Base-by-base conservation (phyloP, 192 early-diverging fungal species). In the Umbelopsis vinacea region DNA sequence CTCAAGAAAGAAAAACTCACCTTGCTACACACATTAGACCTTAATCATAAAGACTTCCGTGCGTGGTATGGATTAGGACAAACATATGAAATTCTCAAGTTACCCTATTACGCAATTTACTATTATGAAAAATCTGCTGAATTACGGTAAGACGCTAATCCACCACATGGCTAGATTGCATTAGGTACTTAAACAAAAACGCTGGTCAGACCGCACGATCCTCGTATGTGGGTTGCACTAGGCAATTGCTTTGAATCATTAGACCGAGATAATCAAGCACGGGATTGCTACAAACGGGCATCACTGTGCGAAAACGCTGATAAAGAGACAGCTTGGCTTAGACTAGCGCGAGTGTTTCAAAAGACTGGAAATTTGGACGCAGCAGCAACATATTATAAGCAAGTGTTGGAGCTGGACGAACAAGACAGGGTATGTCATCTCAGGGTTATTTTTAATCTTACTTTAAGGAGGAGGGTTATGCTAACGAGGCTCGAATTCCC, bases 1-100 rank as follows among this genome's bases (percentile, higher is more conserved):
- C 46, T 40, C 10, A 63, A 35, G 26, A 26, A 11, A 71, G 12
- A 12, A 55, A 37, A 43, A 29, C 37, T 33, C 10, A 55, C 22
- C n/a, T 21, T 63, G 9, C 14, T 11, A 52, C 71, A 26, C 46
- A 7, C n/a, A n/a, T n/a, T 67, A 83, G 94, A 95, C 47, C 85
- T 91, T 37, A 91, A 95, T 45, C 82, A 86, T 35, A 76, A 86
- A 22, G 95, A 98, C 73, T 96, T 90, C 78, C 85, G 94, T 33
- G 93, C 95, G 10, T 99, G 97, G 96, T 93, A 92, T 76, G 95
- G 93, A 12, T 75, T 99, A 24, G 97, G 94, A 46, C 91, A 95
- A 68, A 89, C 93, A 4, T 97, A 97, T 82, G 92, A 97, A 76
- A 83, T 93, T 26, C 84, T 96, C 19, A 90, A 89, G 54, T 88